Evolutionary conservation across 78 protist genomes (phyloP), one percentile per base, ranked within the genome.

Genomic region (Ministeria vibrans): DNA sequence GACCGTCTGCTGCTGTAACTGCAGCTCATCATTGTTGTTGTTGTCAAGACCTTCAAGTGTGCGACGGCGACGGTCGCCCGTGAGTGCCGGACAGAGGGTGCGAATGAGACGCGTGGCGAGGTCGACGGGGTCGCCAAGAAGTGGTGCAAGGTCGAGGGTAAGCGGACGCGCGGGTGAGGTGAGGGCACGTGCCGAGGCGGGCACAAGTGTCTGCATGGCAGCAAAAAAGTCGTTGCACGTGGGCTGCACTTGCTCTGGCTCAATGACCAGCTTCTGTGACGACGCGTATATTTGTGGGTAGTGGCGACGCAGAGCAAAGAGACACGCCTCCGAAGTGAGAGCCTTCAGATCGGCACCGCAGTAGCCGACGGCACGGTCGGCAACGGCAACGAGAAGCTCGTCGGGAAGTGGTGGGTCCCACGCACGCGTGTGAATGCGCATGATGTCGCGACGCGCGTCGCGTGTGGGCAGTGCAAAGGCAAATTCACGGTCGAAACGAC

Each of bases 401-500:
- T 39, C 30, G 28, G 66, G 3, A 25, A 77, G 74, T 5, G 74
- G 62, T 5, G 81, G 81, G 15, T 4, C 0, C 81, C 81, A 77
- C 44, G 66, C 73, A 7, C 44, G 11, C 20, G 73, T 61, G 71
- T 42, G 64, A 18, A 61, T 61, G 51, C 15, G 6, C 3, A 61
- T 42, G 27, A 51, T 61, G 49, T 0, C 2, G 1, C 34, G n/a
- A 1, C 55, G 30, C 38, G 64, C 39, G 38, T 27, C 5, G 9
- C 20, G 30, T 70, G 87, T 81, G 32, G 99, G 99, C 22, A 93
- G 87, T 55, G 94, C 91, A 23, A 95, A 78, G 38, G 77, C 34
- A 39, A 95, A 88, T 39, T 95, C 98, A 22, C 90, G 81, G 69
- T 95, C 98, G 78, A 97, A 97, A 30, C 99, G 90, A 32, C 98